Evolutionary conservation across 1,284 basidiomycete genomes (phyloP), one percentile per base, ranked within the genome.

Genomic region (Trichosporon ovoides): DNA sequence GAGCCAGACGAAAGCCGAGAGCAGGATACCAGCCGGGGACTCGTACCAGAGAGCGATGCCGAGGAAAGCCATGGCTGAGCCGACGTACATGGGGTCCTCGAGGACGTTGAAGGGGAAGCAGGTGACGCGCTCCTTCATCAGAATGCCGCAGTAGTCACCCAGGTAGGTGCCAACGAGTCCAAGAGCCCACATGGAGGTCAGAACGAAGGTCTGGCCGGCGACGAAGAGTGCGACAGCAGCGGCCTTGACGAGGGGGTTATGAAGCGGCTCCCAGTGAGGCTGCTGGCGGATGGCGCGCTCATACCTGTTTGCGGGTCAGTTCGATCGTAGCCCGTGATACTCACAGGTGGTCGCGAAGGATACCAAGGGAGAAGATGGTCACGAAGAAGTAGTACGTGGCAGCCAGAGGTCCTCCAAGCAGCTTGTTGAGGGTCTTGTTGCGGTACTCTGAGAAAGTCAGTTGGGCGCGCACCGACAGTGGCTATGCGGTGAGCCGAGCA

Each of bases 111-210:
- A 98, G 0, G 95, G 95, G 80, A 98, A 98, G 19, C 89, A 87
- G 6, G 80, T 81, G 55, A 82, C 78, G 64, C 81, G 77, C 66
- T 88, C 82, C 72, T 92, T 86, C 92, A 97, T 96, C 55, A 98
- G 81, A 68, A 98, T 98, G 16, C 95, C 95, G 77, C 97, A 98
- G 79, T 98, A 98, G 79, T 98, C 95, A 6, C 95, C 93, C 46
- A 97, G 83, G 81, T 92, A 94, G 2, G 91, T 94, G 46, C 78
- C 77, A 9, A 94, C 96, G 63, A 98, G 81, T 14, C 95, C 95
- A 14, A 98, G 80, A 0, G 88, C 87, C 83, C 86, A 97, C 38
- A 93, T 97, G 37, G 90, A 94, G 19, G 87, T 87, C 52, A 95
- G 63, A 55, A 97, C 94, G 62, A 95, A 84, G 19, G 83, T 79